A percentile compares a stretch with the other conserved stretches of the same genome.
phyloP scores from a whole-genome alignment of 495 filamentous ascomycete species.

The Neurospora africana region DNA sequence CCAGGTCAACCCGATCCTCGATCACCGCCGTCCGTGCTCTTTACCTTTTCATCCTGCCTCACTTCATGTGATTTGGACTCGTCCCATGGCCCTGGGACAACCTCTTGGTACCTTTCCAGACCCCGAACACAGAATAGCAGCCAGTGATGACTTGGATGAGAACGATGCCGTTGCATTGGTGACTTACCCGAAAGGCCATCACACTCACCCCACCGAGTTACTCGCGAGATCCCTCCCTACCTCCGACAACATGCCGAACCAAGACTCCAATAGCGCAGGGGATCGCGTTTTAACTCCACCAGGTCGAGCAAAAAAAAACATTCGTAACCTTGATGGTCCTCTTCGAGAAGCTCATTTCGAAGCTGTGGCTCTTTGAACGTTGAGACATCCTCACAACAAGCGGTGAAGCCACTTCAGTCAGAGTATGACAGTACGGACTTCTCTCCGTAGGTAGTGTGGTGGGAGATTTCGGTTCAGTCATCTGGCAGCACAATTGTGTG shows the following conservation, averaged over 20 bases:
- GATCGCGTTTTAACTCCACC: neutral
- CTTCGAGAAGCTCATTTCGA: neutral
- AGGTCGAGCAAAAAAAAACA: neutral
- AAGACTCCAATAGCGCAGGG: neutral
- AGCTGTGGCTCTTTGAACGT: neutral
- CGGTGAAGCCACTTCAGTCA: neutral
- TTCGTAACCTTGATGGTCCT: neutral
- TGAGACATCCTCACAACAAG: neutral
- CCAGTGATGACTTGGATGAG: neutral
- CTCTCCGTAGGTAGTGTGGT: neutral
- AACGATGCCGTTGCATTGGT: neutral
- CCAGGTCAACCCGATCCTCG: neutral
- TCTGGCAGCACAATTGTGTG: neutral
- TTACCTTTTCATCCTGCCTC: neutral
- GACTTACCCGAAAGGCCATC: neutral
- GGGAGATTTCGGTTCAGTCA: neutral
- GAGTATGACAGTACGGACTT: neutral
- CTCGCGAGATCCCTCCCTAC: neutral
- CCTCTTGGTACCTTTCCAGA: neutral
- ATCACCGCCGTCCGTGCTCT: neutral
- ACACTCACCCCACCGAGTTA: neutral
- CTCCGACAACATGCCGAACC: neutral
- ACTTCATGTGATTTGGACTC: neutral
- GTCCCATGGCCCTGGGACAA: neutral
- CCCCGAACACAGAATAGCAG: neutral